phyloP scores from a whole-genome alignment of 768 basidiomycete species.

The Termitomyces sp. region DNA sequence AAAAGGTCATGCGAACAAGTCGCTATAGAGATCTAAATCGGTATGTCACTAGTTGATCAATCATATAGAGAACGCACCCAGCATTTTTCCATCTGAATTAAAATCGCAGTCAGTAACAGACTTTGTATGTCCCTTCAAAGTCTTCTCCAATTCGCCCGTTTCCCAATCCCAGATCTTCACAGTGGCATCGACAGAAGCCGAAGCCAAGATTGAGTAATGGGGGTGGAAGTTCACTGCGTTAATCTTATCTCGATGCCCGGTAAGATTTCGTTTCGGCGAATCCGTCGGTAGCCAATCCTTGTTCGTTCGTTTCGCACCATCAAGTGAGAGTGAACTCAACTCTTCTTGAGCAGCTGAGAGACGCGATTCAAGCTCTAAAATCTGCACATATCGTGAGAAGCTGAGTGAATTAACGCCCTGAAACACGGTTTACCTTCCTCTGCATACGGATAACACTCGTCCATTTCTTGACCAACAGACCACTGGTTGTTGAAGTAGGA shows the following conservation, averaged over 20 bases:
- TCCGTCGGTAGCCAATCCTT: constrained; percentile 50
- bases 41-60: neutral
- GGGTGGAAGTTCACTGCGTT: constrained; percentile 66
- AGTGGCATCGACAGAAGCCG: constrained; percentile 62
- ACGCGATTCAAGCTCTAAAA: constrained; percentile 55
- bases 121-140: constrained; percentile 70
- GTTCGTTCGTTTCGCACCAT: constrained; percentile 7
- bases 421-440: constrained; percentile 52
- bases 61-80: constrained; percentile 36
- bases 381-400: constrained; percentile 25
- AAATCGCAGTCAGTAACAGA: constrained; percentile 66
- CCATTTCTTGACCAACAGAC: constrained; percentile 80
- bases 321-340: constrained; percentile 2
- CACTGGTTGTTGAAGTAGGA: constrained; percentile 22
- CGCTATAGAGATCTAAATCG: constrained; percentile 3
- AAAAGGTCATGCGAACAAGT: constrained; percentile 21
- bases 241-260: constrained; percentile 51
- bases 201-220: constrained; percentile 57
- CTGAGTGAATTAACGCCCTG: neutral
- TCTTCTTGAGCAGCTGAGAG: constrained; percentile 40
- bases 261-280: constrained; percentile 37
- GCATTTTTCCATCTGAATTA: constrained; percentile 56
- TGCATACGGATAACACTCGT: constrained; percentile 76
- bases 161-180: constrained; percentile 83
- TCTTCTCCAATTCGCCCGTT: constrained; percentile 68